These are phyloP conservation scores for Lyophyllum decastes DNA, from an alignment of 768 basidiomycete genomes.

Conservation along the genomic window DNA sequence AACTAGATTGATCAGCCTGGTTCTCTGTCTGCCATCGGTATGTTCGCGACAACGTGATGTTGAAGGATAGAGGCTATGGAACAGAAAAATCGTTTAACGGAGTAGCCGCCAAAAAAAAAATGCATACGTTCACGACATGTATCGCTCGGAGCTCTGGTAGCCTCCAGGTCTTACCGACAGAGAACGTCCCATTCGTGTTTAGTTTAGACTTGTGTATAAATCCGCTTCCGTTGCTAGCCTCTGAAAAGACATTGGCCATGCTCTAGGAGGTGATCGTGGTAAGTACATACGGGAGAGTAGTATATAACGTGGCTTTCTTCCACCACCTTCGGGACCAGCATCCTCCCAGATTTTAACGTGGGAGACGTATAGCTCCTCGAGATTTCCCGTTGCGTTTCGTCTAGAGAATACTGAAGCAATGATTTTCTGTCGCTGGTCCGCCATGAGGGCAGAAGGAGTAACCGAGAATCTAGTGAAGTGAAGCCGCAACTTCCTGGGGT, in stretches of 20 bases:
- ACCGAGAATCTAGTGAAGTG: neutral
- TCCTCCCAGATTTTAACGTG: slow-evolving; percentile 97
- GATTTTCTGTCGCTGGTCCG: slow-evolving; percentile 66
- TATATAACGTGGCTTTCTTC: slow-evolving; percentile 86
- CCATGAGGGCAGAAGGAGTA: slow-evolving; percentile 26
- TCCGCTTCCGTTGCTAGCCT: slow-evolving; percentile 60
- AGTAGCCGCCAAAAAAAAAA: slow-evolving; percentile 11
- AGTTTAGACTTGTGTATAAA: slow-evolving; percentile 96
- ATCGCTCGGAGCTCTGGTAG: slow-evolving; percentile 79
- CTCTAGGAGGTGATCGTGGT: slow-evolving; percentile 3
- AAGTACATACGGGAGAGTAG: slow-evolving; percentile 79
- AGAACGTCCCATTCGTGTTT: slow-evolving; percentile 92
- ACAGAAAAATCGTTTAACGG: slow-evolving; percentile 12
- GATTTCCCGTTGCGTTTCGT: slow-evolving; percentile 59
- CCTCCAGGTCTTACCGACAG: slow-evolving; percentile 96
- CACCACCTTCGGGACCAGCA: slow-evolving; percentile 62
- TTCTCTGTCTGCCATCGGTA: slow-evolving; percentile 91
- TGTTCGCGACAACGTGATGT: slow-evolving; percentile 83
- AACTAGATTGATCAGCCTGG: slow-evolving; percentile 67
- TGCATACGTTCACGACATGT: slow-evolving; percentile 72
- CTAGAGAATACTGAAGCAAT: slow-evolving; percentile 82
- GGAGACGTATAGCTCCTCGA: slow-evolving; percentile 81
- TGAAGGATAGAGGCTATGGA: slow-evolving; percentile 63
- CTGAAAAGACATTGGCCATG: slow-evolving; percentile 33
- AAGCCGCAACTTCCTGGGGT: too few relatives aligned